phyloP scores from a whole-genome alignment of 495 filamentous ascomycete species.

The Penicillium chermesinum region DNA sequence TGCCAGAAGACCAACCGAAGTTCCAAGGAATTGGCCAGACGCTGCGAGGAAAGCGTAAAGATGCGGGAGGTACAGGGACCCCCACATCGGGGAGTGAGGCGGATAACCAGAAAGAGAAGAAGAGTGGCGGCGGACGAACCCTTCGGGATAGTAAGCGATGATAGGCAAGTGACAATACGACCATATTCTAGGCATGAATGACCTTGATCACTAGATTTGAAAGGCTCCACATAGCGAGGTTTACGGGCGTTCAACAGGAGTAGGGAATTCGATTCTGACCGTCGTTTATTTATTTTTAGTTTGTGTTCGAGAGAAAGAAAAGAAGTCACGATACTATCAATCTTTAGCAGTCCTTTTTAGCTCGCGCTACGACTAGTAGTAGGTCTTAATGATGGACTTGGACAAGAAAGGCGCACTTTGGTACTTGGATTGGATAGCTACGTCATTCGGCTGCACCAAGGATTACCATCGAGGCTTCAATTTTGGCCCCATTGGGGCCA shows the following conservation, averaged over 20 bases:
- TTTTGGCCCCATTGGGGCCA: neutral
- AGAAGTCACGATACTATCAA: too few species aligned
- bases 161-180: slow-evolving; percentile 5
- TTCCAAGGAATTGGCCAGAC: slow-evolving; percentile 90
- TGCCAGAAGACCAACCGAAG: slow-evolving; percentile 61
- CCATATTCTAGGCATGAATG: slow-evolving; percentile 9
- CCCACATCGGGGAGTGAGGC: slow-evolving; percentile 33
- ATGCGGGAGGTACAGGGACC: slow-evolving; percentile 30
- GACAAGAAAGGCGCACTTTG: too few species aligned
- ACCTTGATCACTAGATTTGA: slow-evolving; percentile 10
- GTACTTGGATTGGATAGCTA: too few species aligned
- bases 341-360: too few species aligned
- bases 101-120: slow-evolving; percentile 27
- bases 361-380: too few species aligned
- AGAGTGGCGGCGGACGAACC: slow-evolving; percentile 16
- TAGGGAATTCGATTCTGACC: too few species aligned
- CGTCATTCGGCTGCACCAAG: neutral
- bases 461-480: neutral
- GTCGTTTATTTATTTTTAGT: too few species aligned
- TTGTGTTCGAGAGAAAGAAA: too few species aligned
- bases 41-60: slow-evolving; percentile 62
- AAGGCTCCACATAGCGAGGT: slow-evolving; percentile 24
- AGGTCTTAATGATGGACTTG: too few species aligned
- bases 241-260: slow-evolving; percentile 21
- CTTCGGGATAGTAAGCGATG: slow-evolving; percentile 18